These are phyloP conservation scores for Trametopsis cervina DNA, from an alignment of 768 basidiomycete genomes.

Conservation along the genomic window DNA sequence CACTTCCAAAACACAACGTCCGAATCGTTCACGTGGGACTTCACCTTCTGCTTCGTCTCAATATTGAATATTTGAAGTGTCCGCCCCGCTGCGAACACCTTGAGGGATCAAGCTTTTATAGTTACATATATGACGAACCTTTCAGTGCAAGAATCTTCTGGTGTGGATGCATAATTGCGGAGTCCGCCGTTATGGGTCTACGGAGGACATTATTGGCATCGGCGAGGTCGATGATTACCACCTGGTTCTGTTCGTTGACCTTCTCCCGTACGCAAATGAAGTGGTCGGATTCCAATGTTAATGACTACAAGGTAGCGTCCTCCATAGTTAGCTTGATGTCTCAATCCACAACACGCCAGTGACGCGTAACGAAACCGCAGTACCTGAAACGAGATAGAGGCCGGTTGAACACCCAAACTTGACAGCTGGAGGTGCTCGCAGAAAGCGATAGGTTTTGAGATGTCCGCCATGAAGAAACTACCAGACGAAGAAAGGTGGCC, in stretches of 20 bases:
- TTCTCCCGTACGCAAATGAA: slow-evolving; percentile 98
- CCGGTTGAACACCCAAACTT: slow-evolving; percentile 91
- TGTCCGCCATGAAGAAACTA: slow-evolving; percentile 17
- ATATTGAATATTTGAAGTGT: slow-evolving; percentile 98
- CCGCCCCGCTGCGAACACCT: slow-evolving; percentile 57
- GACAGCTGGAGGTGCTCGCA: slow-evolving; percentile 93
- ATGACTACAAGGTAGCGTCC: slow-evolving; percentile 42
- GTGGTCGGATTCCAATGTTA: slow-evolving; percentile 96
- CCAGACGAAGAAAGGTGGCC: slow-evolving; percentile 17
- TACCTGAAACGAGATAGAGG: slow-evolving; percentile 96
- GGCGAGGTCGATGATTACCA: slow-evolving; percentile 96
- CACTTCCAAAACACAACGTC: slow-evolving; percentile 99
- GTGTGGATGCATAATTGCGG: slow-evolving; percentile 95
- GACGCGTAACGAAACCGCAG: slow-evolving; percentile 28
- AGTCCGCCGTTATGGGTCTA: slow-evolving; percentile 95
- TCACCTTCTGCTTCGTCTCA: slow-evolving; percentile 95
- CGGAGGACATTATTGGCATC: slow-evolving; percentile 97
- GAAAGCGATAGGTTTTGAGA: slow-evolving; percentile 75
- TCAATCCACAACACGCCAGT: slow-evolving; percentile 1
- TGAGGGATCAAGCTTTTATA: neutral
- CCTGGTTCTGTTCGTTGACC: slow-evolving; percentile 91
- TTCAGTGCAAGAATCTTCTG: slow-evolving; percentile 96
- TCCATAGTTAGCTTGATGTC: neutral
- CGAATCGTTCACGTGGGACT: slow-evolving; percentile 88
- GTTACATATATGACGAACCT: slow-evolving; percentile 36